Evolutionary conservation across 2,329 filamentous ascomycete species (phyloP), one percentile per base, ranked within the genome.

Genomic region (Aspergillus sp.): DNA sequence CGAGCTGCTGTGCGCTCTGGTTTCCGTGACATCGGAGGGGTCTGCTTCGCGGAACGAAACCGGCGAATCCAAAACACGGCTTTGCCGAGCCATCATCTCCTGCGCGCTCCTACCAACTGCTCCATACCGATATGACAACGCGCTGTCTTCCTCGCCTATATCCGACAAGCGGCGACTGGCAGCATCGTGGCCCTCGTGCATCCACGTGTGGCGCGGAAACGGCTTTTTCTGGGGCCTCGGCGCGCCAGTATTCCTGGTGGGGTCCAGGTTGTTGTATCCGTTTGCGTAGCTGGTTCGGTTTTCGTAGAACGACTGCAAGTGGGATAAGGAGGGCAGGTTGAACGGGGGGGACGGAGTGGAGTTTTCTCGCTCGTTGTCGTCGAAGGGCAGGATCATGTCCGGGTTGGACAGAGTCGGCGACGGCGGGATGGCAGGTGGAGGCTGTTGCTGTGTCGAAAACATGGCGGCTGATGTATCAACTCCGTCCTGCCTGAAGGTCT

Each of bases 331-430:
- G 57, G 57, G 82, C 77, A 69, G 76, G 75, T 68, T 79, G 69
- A 72, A 84, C 76, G 70, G 81, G 77, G 71, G 81, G 79, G 69
- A 83, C 75, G 72, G 79, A 72, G 73, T 79, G 63, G 72, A 83
- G 71, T 72, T 70, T 64, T 74, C 69, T 64, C 73, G 74, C 59
- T 74, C 73, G 62, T 81, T 82, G 63, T 86, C 84, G 69, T 88
- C 86, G 71, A 89, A 87, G 60, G 93, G 93, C 52, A 97, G 79
- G 68, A 97, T 96, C 91, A 96, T 93, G 73, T 96, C 93, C 52
- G 92, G 91, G 74, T 96, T 96, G 56, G 91, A 96, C 68, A 97
- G 80, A 2, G 93, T 96, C 47, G 93, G 93, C 59, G 91, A 96
- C 12, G 86, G 86, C 62, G 89, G 87, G 44, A 69, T 65, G 23